These are phyloP conservation scores for Mortierella sp. DNA, from an alignment of 371 early-diverging fungal genomes.

Conservation along the genomic window DNA sequence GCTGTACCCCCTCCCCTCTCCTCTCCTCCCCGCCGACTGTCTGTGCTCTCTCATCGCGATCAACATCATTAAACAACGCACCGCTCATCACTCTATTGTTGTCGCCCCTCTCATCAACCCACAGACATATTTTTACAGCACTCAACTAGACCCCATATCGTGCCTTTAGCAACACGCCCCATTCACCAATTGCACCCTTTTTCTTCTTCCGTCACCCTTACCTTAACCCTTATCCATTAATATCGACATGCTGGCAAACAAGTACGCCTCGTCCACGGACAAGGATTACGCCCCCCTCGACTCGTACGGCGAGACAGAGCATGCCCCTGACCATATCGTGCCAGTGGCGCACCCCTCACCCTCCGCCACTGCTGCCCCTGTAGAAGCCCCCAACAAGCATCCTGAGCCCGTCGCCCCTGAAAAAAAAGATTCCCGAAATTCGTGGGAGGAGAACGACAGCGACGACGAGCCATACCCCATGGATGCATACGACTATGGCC, in stretches of 20 bases:
- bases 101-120: not conserved
- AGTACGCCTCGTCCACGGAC: slow-evolving; percentile 17
- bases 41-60: not conserved
- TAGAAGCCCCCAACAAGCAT: not conserved
- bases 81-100: not conserved
- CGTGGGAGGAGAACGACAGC: slow-evolving; percentile 53
- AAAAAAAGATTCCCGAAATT: slow-evolving; percentile 27
- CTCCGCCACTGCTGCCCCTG: not conserved
- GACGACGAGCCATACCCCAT: slow-evolving; percentile 47
- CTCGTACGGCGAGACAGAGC: slow-evolving; percentile 25
- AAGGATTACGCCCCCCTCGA: slow-evolving; percentile 37
- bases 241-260: slow-evolving; percentile 41
- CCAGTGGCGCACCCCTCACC: not conserved
- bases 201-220: not conserved
- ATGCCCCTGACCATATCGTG: slow-evolving; percentile 15
- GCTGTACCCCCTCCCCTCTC: not conserved
- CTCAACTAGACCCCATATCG: not conserved
- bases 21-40: not conserved
- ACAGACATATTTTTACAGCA: not conserved
- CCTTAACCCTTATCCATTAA: slow-evolving; percentile 3
- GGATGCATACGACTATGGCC: slow-evolving; percentile 44
- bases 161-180: not conserved
- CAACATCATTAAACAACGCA: not conserved
- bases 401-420: slow-evolving; percentile 17
- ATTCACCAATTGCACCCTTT: not conserved